phyloP scores from a whole-genome alignment of 495 filamentous ascomycete genomes.

The Darksidea phi region DNA sequence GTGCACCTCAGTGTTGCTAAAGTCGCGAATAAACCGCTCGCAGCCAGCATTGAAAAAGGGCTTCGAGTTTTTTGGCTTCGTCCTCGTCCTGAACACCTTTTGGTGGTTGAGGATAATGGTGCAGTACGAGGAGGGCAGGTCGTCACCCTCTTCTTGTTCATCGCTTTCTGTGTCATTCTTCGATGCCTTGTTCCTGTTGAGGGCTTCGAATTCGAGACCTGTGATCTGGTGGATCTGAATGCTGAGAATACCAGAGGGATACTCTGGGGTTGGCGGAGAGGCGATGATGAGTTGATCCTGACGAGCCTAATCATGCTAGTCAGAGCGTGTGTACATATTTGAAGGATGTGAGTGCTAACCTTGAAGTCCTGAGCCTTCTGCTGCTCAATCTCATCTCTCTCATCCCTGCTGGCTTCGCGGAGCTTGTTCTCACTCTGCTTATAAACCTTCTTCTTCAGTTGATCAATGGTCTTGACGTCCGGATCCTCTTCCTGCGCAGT shows the following conservation, averaged over 20 bases:
- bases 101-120: constrained; percentile 69
- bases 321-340: not conserved
- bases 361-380: constrained; percentile 63
- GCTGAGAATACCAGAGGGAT: constrained; percentile 62
- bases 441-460: constrained; percentile 55
- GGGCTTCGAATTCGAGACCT: constrained; percentile 59
- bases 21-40: constrained; percentile 69
- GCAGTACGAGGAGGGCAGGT: constrained; percentile 66
- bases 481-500: constrained; percentile 54
- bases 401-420: constrained; percentile 58
- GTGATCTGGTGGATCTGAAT: constrained; percentile 74
- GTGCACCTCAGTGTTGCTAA: constrained; percentile 61
- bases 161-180: constrained; percentile 51
- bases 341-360: constrained; percentile 22
- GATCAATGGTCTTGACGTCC: constrained; percentile 52
- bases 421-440: constrained; percentile 56
- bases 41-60: constrained; percentile 79
- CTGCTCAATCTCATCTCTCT: constrained; percentile 57
- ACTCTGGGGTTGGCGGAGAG: constrained; percentile 56
- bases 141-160: constrained; percentile 59
- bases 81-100: constrained; percentile 67
- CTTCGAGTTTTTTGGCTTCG: constrained; percentile 73
- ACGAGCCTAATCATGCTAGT: constrained; percentile 12
- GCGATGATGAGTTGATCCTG: constrained; percentile 55
- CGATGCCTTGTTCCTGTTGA: constrained; percentile 49